A percentile compares a stretch with the other conserved stretches of the same genome.
Conservation (phyloP, 2,329 filamentous ascomycete genomes). For the Exophiala spinifera region DNA sequence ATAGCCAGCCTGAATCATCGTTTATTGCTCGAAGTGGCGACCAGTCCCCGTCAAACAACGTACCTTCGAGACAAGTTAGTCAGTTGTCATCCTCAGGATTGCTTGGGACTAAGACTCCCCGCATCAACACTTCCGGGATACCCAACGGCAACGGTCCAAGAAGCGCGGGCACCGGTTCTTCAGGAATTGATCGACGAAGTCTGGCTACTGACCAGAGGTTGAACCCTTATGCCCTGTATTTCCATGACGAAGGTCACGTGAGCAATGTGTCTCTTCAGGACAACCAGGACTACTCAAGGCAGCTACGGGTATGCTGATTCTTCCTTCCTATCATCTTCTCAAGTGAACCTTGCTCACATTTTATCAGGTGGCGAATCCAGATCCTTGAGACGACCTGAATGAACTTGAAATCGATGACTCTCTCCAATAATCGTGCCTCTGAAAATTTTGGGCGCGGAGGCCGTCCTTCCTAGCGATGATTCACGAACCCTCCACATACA, state of each 20-base stretch:
- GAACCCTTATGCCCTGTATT: slow-evolving; percentile 42
- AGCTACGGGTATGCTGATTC: slow-evolving; percentile 24
- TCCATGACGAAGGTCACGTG: slow-evolving; percentile 40
- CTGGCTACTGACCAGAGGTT: slow-evolving; percentile 42
- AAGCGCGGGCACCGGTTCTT: slow-evolving; percentile 19
- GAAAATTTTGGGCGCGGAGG: neutral
- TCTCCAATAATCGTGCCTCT: slow-evolving; percentile 9
- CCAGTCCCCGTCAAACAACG: slow-evolving; percentile 22
- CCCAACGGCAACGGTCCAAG: slow-evolving; percentile 15
- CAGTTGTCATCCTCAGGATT: slow-evolving; percentile 30
- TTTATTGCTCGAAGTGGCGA: slow-evolving; percentile 21
- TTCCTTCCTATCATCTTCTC: neutral
- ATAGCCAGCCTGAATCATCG: slow-evolving; percentile 11
- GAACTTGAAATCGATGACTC: neutral
- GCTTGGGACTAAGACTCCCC: slow-evolving; percentile 23
- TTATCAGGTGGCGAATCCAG: slow-evolving; percentile 28
- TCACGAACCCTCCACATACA: neutral
- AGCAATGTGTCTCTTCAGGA: slow-evolving; percentile 48
- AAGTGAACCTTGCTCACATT: slow-evolving; percentile 9
- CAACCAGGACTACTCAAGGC: slow-evolving; percentile 48
- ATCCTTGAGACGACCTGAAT: slow-evolving; percentile 14
- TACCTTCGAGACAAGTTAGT: slow-evolving; percentile 30
- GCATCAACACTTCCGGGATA: slow-evolving; percentile 25
- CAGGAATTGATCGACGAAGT: slow-evolving; percentile 25
- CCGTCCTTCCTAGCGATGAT: neutral